A percentile compares a stretch with the other conserved stretches of the same genome.
Conservation (phyloP, 31 red algal genomes). For the Porphyra umbilicalis region DNA sequence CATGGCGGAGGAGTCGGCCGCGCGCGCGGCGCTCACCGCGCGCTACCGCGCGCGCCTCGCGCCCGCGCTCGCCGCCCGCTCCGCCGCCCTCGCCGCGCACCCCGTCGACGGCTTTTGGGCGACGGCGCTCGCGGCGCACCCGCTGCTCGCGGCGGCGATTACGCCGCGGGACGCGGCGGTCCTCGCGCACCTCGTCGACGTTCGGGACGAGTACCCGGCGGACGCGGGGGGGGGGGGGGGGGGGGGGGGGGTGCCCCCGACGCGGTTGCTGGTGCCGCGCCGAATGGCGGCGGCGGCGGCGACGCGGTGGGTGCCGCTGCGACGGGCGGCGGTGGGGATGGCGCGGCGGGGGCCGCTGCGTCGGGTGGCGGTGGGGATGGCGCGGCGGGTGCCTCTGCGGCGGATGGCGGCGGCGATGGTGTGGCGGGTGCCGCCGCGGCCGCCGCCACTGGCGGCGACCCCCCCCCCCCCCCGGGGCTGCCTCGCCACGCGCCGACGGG, state of each 20-base stretch:
- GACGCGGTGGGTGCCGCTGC: too few relatives aligned
- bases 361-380: too few relatives aligned
- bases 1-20: not conserved
- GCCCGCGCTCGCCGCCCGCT: not conserved
- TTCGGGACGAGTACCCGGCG: not conserved
- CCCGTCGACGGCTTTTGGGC: not conserved
- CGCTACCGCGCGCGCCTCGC: not conserved
- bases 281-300: too few relatives aligned
- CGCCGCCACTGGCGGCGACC: too few relatives aligned
- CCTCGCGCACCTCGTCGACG: not conserved
- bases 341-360: too few relatives aligned
- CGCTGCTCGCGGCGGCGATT: not conserved
- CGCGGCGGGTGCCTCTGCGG: too few relatives aligned
- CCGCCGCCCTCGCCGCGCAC: not conserved
- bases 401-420: too few relatives aligned
- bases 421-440: too few relatives aligned
- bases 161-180: not conserved
- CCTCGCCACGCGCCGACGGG: too few relatives aligned
- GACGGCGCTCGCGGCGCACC: not conserved
- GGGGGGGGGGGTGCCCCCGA: not conserved
- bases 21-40: not conserved
- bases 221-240: not conserved
- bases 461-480: too few relatives aligned
- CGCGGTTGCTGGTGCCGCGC: too few relatives aligned
- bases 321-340: too few relatives aligned